These are phyloP conservation scores for Tympanopsis confertula DNA, from an alignment of 2,329 filamentous ascomycete species.

Conservation along the genomic window DNA sequence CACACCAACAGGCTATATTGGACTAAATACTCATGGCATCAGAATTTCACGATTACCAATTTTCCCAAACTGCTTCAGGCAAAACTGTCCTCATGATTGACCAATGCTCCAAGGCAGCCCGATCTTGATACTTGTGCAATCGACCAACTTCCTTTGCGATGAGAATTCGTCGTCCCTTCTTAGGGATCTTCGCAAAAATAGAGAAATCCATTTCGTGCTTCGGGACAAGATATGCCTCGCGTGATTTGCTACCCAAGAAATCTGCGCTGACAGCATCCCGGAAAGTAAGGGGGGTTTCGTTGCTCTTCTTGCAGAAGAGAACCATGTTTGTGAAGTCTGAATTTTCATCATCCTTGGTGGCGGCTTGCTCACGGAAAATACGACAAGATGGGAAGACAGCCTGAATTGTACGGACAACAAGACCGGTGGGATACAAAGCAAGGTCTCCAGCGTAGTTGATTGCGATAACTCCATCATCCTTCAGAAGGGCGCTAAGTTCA, in stretches of 20 bases:
- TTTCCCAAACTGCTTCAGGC: constrained; percentile 71
- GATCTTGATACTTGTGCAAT: constrained; percentile 60
- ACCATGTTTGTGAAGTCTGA: constrained; percentile 89
- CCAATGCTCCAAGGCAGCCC: constrained; percentile 80
- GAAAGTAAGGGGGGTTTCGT: constrained; percentile 43
- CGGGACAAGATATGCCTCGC: constrained; percentile 62
- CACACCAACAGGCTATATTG: too few relatives aligned
- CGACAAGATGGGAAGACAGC: constrained; percentile 80
- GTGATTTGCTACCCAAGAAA: constrained; percentile 58
- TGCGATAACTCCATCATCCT: constrained; percentile 70
- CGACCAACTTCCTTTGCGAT: constrained; percentile 50
- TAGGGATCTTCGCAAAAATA: constrained; percentile 26
- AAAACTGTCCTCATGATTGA: constrained; percentile 77
- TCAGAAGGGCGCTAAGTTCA: constrained; percentile 60
- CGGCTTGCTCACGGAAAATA: constrained; percentile 66
- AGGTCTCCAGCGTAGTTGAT: constrained; percentile 97
- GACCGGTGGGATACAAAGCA: constrained; percentile 59
- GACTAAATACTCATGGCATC: too few relatives aligned
- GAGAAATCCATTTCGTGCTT: constrained; percentile 52
- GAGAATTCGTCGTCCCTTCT: constrained; percentile 39
- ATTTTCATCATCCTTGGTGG: constrained; percentile 31
- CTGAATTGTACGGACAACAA: constrained; percentile 73
- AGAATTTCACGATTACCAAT: constrained; percentile 54
- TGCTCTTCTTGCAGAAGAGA: constrained; percentile 71
- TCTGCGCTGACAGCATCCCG: constrained; percentile 53